Base-by-base conservation (phyloP, 2,329 filamentous ascomycete genomes). In the Xylariaceae sp. region DNA sequence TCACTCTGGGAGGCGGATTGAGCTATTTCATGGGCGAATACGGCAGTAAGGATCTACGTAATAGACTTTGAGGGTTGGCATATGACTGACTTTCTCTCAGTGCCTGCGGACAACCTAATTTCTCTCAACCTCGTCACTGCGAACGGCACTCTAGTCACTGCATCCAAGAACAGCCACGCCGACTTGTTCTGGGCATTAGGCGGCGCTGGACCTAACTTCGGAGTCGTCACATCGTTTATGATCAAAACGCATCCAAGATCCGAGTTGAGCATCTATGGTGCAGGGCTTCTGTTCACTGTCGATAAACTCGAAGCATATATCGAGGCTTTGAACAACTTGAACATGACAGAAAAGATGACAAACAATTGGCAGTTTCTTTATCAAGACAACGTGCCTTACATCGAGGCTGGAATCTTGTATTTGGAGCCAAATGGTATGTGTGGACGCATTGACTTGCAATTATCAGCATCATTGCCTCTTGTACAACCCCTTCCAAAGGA, bases 291-390 rank as follows among this genome's bases (percentile, higher is more conserved):
- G 6, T 45, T 45, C 28, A n/a, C 43, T 7, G 43, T 22, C 16
- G 28, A n/a, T 33, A 11, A 34, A 6, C 14, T 45, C 17, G 28
- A 33, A 45, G 28, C 14, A 12, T 44, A 44, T 44, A 44, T 44
- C 22, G 18, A 44, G 10, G 22, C 18, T 2, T 11, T 44, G 42
- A 44, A 44, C 22, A 44, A 44, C 16, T 22, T 44, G 9, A 44
- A 44, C 42, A 9, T 44, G 42, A 44, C 42, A 33, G 42, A 44
- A 31, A 33, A 45, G 17, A 45, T 45, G 28, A 31, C 18, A 22
- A 45, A 33, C 17, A 45, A 45, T 18, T 45, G 28, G 43, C 12
- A 18, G 5, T n/a, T 45, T 31, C 43, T 36, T 17, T 31, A 22
- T 10, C 17, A 22, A 13, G 16, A 34, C 9, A 31, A 45, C 28